Conservation (phyloP, 2,329 filamentous ascomycete genomes). For the Aspergillus sp. region DNA sequence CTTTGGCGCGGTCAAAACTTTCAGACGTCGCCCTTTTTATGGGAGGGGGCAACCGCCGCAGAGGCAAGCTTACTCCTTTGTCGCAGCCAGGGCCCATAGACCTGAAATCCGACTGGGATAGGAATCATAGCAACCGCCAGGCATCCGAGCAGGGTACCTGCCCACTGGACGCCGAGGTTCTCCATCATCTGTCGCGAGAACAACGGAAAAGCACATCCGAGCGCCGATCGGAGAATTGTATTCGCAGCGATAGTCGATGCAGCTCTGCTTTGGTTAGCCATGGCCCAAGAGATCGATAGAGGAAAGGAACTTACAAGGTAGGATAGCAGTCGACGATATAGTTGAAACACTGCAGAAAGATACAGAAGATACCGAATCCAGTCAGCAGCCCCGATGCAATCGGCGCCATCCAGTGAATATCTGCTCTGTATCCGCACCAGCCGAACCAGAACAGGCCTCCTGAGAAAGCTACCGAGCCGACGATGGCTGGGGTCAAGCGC, state of each 20-base stretch:
- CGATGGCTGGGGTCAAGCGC: conserved; percentile 38
- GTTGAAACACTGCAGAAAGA: conserved; percentile 27
- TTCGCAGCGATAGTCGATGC: conserved; percentile 47
- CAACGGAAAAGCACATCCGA: conserved; percentile 45
- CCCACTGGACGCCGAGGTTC: conserved; percentile 46
- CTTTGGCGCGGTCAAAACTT: neutral
- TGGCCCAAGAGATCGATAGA: no score
- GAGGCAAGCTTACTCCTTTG: conserved; percentile 34
- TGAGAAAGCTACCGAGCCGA: conserved; percentile 40
- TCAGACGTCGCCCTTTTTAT: conserved; percentile 18
- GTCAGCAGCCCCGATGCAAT: conserved; percentile 8
- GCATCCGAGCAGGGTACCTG: conserved; percentile 44
- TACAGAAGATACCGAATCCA: conserved; percentile 18
- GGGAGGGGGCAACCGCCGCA: conserved; percentile 12
- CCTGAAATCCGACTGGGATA: conserved; percentile 40
- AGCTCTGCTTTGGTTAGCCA: conserved; percentile 30
- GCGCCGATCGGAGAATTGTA: conserved; percentile 44
- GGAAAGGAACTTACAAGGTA: conserved; percentile 38
- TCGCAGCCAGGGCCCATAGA: conserved; percentile 37
- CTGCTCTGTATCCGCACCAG: conserved; percentile 39
- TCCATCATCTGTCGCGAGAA: conserved; percentile 46
- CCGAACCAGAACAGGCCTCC: conserved; percentile 46
- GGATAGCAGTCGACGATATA: conserved; percentile 49
- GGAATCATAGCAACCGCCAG: conserved; percentile 42
- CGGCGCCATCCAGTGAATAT: conserved; percentile 37